phyloP scores from a whole-genome alignment of 257 asterid species.

The Osmanthus fragrans region DNA sequence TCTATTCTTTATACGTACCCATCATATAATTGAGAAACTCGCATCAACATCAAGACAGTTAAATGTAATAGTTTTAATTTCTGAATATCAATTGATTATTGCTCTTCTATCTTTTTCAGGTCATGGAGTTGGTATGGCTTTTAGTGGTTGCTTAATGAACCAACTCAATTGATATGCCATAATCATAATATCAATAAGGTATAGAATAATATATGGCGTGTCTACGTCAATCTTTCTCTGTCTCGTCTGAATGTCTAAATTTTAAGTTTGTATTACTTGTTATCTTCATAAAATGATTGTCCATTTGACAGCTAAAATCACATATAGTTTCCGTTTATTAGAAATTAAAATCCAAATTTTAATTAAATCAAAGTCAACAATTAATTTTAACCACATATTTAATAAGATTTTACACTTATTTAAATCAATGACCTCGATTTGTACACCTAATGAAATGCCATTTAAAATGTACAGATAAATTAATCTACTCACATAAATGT shows the following conservation, averaged over 20 bases:
- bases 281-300: neutral
- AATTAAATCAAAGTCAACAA: too few species aligned
- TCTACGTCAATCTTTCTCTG: neutral
- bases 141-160: constrained; percentile 15
- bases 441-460: too few species aligned
- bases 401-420: too few species aligned
- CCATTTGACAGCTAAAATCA: neutral
- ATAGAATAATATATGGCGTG: neutral
- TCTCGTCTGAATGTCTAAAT: too few species aligned
- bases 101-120: constrained; percentile 2
- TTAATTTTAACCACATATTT: too few species aligned
- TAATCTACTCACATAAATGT: too few species aligned
- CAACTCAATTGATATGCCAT: neutral
- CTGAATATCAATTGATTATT: neutral
- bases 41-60: constrained; percentile 31
- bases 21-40: constrained; percentile 19
- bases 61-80: constrained; percentile 12
- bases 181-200: constrained; percentile 12
- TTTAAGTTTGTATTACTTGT: neutral
- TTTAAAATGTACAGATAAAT: too few species aligned
- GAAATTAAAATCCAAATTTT: too few species aligned
- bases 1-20: neutral
- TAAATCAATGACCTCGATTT: too few species aligned
- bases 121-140: constrained; percentile 22
- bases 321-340: neutral